Evolutionary conservation across 2,329 filamentous ascomycete genomes (phyloP).

Genomic region (Byssothecium circinans): DNA sequence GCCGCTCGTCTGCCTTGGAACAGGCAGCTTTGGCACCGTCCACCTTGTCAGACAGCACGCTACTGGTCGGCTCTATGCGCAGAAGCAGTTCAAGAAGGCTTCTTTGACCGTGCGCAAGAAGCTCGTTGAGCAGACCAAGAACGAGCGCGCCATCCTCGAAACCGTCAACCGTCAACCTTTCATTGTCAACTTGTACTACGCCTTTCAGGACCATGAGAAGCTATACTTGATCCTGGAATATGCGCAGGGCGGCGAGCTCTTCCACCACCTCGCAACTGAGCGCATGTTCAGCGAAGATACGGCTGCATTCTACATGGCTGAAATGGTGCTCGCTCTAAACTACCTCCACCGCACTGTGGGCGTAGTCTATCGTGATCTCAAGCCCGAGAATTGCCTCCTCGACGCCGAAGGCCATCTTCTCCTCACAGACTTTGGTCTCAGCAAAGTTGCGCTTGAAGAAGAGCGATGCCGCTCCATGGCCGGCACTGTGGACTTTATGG

Average conservation of each 20-base stretch:
- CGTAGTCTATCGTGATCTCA: slow-evolving; percentile 94
- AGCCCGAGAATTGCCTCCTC: slow-evolving; percentile 95
- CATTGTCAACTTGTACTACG: slow-evolving; percentile 96
- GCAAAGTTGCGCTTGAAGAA: slow-evolving; percentile 84
- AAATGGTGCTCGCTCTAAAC: slow-evolving; percentile 92
- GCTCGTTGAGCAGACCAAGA: slow-evolving; percentile 95
- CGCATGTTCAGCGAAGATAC: slow-evolving; percentile 92
- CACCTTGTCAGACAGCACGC: slow-evolving; percentile 85
- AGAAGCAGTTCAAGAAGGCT: slow-evolving; percentile 98
- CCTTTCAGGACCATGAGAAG: slow-evolving; percentile 97
- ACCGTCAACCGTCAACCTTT: slow-evolving; percentile 96
- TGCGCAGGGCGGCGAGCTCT: slow-evolving; percentile 93
- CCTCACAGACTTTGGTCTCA: slow-evolving; percentile 93
- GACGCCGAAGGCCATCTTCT: slow-evolving; percentile 90
- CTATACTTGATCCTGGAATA: slow-evolving; percentile 97
- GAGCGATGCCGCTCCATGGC: slow-evolving; percentile 83
- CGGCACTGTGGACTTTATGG: slow-evolving; percentile 98
- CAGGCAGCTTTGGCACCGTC: slow-evolving; percentile 94
- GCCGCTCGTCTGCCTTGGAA: slow-evolving; percentile 86
- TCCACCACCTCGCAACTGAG: slow-evolving; percentile 90
- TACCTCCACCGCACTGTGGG: slow-evolving; percentile 91
- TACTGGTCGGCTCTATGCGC: slow-evolving; percentile 88
- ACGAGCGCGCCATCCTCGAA: slow-evolving; percentile 90
- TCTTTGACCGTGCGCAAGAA: slow-evolving; percentile 94
- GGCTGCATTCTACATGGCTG: slow-evolving; percentile 96